phyloP scores from a whole-genome alignment of 352 stramenopile genomes.

The Blastocystis sp. region DNA sequence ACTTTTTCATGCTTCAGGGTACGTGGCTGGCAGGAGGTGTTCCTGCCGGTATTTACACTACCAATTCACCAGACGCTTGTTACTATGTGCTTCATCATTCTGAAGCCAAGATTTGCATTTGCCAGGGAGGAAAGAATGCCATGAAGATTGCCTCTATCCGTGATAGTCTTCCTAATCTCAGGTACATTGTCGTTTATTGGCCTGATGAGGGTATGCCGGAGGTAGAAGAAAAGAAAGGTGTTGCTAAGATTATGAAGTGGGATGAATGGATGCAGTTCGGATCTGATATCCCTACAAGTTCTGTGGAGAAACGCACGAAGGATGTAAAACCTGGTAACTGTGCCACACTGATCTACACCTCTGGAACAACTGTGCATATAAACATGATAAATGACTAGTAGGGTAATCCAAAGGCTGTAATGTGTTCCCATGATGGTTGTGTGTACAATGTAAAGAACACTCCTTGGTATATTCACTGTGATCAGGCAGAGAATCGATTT shows the following conservation, averaged over 20 bases:
- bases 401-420: conserved; percentile 79
- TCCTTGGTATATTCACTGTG: conserved; percentile 45
- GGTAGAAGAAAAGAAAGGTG: conserved; percentile 72
- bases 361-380: conserved; percentile 23
- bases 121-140: conserved; percentile 85
- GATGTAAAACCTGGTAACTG: conserved; percentile 73
- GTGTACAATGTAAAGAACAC: conserved; percentile 53
- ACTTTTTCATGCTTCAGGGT: conserved; percentile 85
- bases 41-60: conserved; percentile 90
- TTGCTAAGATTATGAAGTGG: conserved; percentile 74
- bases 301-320: conserved; percentile 42
- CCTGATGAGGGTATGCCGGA: conserved; percentile 71
- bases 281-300: conserved; percentile 35
- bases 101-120: conserved; percentile 85
- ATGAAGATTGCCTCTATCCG: conserved; percentile 86
- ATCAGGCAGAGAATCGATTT: conserved; percentile 70
- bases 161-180: conserved; percentile 82
- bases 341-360: conserved; percentile 73
- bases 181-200: conserved; percentile 85
- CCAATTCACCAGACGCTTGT: conserved; percentile 83
- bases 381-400: conserved; percentile 19
- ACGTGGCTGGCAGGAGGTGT: conserved; percentile 86
- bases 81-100: conserved; percentile 90
- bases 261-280: conserved; percentile 74
- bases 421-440: conserved; percentile 77